These are phyloP conservation scores for Populus alba DNA, from an alignment of 345 rosid genomes.

Conservation along the genomic window DNA sequence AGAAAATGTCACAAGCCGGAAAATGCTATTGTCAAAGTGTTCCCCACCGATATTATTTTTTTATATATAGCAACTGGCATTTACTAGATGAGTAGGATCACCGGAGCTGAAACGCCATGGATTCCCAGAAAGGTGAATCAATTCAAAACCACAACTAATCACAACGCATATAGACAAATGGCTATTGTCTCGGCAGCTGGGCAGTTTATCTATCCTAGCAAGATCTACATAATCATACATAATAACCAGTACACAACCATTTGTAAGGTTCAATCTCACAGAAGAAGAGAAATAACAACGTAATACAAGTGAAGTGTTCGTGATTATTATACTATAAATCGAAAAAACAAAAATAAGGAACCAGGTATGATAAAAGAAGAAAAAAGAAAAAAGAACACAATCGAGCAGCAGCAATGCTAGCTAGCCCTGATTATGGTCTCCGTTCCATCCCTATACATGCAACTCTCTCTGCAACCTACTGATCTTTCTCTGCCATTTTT, in stretches of 20 bases:
- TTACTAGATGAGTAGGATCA: too few relatives aligned
- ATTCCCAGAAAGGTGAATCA: background rate
- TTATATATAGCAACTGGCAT: background rate
- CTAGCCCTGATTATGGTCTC: conserved; percentile 29
- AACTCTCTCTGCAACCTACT: conserved; percentile 48
- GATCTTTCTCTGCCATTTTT: conserved; percentile 38
- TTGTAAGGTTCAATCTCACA: background rate
- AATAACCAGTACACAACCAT: too few relatives aligned
- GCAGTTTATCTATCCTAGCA: background rate
- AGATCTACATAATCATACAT: too few relatives aligned
- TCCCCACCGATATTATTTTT: background rate
- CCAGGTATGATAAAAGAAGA: conserved; percentile 4
- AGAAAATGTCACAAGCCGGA: too few relatives aligned
- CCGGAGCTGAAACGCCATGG: background rate
- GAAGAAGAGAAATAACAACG: background rate
- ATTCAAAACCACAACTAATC: too few relatives aligned
- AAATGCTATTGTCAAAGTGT: too few relatives aligned
- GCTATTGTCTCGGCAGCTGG: too few relatives aligned
- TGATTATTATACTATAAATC: conserved; percentile 43
- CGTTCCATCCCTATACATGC: conserved; percentile 58
- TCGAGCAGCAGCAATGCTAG: conserved; percentile 30
- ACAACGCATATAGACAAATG: too few relatives aligned
- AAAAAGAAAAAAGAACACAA: conserved; percentile 20
- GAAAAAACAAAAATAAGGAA: conserved; percentile 10
- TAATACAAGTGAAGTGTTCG: conserved; percentile 49